A percentile compares a stretch with the other conserved stretches of the same genome.
These are phyloP conservation scores for Cryphonectria carpinicola DNA, from an alignment of 2,329 filamentous ascomycete genomes.

Conservation along the genomic window DNA sequence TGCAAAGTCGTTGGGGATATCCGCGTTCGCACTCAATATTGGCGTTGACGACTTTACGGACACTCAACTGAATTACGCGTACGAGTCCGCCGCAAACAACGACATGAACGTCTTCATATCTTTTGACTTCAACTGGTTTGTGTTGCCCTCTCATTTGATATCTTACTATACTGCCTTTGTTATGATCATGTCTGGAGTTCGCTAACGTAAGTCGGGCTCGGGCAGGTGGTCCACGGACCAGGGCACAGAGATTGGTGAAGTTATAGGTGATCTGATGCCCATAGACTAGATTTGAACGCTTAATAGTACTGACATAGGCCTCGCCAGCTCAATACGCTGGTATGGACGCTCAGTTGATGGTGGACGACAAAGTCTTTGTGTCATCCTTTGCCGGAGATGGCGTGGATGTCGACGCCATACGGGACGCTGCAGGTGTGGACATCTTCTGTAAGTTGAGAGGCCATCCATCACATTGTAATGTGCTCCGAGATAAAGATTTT, in stretches of 20 bases:
- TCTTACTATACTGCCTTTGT: background rate
- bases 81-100: constrained; percentile 50
- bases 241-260: constrained; percentile 46
- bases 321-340: constrained; percentile 45
- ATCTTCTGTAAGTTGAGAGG: constrained; percentile 44
- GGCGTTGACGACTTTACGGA: constrained; percentile 46
- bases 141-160: background rate
- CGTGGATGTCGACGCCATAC: constrained; percentile 47
- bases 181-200: background rate
- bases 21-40: constrained; percentile 39
- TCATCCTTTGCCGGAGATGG: constrained; percentile 57
- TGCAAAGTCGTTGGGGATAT: constrained; percentile 34
- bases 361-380: constrained; percentile 54
- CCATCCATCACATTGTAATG: too few relatives aligned
- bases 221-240: constrained; percentile 49
- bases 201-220: constrained; percentile 10
- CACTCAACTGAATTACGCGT: constrained; percentile 52
- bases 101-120: constrained; percentile 60
- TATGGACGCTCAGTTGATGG: constrained; percentile 50
- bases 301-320: background rate
- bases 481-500: background rate
- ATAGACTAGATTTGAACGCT: background rate
- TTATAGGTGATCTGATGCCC: constrained; percentile 37
- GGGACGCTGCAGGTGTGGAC: constrained; percentile 46
- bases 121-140: constrained; percentile 59